Conservation (phyloP, 164 flowering plant genomes). For the Aristolochia contorta region DNA sequence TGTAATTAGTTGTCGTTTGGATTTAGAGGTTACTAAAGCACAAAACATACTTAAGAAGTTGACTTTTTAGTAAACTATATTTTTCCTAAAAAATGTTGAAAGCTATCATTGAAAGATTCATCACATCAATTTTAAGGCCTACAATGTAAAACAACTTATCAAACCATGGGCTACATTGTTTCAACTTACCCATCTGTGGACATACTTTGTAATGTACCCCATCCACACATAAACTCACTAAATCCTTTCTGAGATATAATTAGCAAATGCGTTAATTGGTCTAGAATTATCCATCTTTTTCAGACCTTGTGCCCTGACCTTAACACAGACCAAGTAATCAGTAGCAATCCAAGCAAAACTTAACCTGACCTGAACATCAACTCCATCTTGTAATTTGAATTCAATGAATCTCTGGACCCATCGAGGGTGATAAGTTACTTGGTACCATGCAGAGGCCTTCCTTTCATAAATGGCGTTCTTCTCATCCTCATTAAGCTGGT, state of each 20-base stretch:
- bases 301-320: constrained; percentile 30
- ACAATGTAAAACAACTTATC: no score
- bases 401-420: constrained; percentile 50
- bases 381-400: constrained; percentile 29
- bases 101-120: no score
- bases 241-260: constrained; percentile 43
- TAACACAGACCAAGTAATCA: constrained; percentile 80
- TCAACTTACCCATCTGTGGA: no score
- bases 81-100: no score
- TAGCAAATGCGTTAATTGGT: constrained; percentile 51
- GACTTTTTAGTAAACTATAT: no score
- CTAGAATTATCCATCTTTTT: constrained; percentile 25
- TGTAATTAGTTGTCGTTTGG: no score
- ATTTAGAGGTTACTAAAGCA: no score
- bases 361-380: constrained; percentile 25
- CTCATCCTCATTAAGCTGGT: constrained; percentile 40
- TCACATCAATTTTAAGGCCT: no score
- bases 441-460: constrained; percentile 98
- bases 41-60: no score
- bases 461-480: constrained; percentile 45
- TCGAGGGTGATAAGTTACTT: constrained; percentile 67
- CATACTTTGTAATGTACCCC: no score
- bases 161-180: no score
- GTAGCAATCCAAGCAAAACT: constrained; percentile 93
- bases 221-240: constrained; percentile 23